phyloP scores from a whole-genome alignment of 768 basidiomycete genomes.

The Boletales sp. region DNA sequence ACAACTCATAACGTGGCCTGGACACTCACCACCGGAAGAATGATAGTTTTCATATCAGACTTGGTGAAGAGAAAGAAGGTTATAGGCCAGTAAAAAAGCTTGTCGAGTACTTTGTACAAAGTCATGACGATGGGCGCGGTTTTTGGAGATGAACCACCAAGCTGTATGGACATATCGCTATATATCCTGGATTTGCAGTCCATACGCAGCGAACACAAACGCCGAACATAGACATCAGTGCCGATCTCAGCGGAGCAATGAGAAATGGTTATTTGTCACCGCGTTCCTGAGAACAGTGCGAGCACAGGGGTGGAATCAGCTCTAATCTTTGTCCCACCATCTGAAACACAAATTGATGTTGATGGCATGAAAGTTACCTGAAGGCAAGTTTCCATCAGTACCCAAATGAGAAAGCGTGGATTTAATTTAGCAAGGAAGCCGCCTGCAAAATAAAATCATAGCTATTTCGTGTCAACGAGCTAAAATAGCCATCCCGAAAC shows the following conservation, averaged over 20 bases:
- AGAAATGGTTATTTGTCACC: not conserved
- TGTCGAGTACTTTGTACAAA: not conserved
- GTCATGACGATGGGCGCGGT: not conserved
- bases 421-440: too few species aligned
- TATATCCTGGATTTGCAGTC: not conserved
- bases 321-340: not conserved
- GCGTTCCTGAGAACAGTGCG: not conserved
- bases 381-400: too few species aligned
- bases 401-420: too few species aligned
- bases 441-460: too few species aligned
- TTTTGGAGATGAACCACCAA: not conserved
- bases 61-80: conserved; percentile 34
- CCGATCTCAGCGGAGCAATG: not conserved
- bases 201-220: not conserved
- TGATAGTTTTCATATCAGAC: conserved; percentile 33
- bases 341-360: not conserved
- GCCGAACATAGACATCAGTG: not conserved
- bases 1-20: too few species aligned
- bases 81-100: conserved; percentile 14
- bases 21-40: conserved; percentile 32
- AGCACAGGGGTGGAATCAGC: not conserved
- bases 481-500: too few species aligned
- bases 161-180: not conserved
- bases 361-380: too few species aligned
- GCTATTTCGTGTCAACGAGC: too few species aligned